Evolutionary conservation across 2,329 filamentous ascomycete genomes (phyloP).

Genomic region (Neoascochyta sp.): DNA sequence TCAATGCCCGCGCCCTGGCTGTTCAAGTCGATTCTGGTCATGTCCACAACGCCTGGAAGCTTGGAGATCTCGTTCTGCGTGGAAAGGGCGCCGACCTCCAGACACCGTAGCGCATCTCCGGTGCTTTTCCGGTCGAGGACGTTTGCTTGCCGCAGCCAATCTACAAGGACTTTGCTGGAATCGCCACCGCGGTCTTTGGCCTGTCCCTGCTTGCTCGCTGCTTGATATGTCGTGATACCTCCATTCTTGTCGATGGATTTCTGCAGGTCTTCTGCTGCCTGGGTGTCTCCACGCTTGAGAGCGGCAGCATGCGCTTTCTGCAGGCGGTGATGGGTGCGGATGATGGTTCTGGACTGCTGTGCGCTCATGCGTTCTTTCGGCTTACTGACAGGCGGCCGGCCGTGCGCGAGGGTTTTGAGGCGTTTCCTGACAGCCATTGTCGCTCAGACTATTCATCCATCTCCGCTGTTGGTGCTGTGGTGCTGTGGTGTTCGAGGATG

Average conservation of each 20-base stretch:
- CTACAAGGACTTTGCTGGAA: constrained; percentile 56
- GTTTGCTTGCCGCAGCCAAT: constrained; percentile 51
- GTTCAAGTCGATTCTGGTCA: constrained; percentile 84
- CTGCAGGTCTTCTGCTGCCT: constrained; percentile 44
- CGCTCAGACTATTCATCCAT: constrained; percentile 8
- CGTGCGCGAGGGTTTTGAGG: constrained; percentile 32
- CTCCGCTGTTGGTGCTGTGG: not conserved
- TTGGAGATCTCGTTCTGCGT: constrained; percentile 78
- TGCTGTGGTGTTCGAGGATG: constrained; percentile 22
- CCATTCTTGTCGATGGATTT: constrained; percentile 54
- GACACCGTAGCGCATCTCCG: constrained; percentile 55
- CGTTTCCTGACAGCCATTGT: constrained; percentile 35
- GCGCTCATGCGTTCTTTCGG: constrained; percentile 48
- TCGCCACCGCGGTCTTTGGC: constrained; percentile 60
- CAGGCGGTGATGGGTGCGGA: constrained; percentile 58
- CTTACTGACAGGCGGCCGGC: constrained; percentile 30
- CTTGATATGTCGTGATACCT: constrained; percentile 58
- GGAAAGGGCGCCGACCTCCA: constrained; percentile 87
- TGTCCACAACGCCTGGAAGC: constrained; percentile 61
- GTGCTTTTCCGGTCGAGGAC: constrained; percentile 14
- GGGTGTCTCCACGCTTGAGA: constrained; percentile 40
- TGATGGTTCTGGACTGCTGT: constrained; percentile 56
- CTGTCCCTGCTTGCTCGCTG: constrained; percentile 61
- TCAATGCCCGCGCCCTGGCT: constrained; percentile 77
- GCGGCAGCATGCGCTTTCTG: constrained; percentile 56